These are phyloP conservation scores for Coemansia furcata DNA, from an alignment of 192 early-diverging fungal species.

Conservation along the genomic window DNA sequence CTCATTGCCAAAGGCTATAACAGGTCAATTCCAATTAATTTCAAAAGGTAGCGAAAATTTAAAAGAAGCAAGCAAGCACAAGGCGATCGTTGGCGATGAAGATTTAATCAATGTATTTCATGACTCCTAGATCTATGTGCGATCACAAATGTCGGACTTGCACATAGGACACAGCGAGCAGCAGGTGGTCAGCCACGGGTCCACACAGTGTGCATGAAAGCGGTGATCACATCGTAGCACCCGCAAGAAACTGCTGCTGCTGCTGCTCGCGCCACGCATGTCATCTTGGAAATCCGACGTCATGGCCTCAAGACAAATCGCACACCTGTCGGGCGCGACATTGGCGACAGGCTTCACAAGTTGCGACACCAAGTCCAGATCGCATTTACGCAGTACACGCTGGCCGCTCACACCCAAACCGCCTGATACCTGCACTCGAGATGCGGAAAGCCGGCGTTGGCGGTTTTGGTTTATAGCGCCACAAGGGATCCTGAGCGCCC, in stretches of 20 bases:
- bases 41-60: too few relatives aligned
- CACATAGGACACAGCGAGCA: constrained; percentile 44
- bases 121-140: too few relatives aligned
- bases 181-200: constrained; percentile 44
- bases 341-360: background rate
- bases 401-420: background rate
- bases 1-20: background rate
- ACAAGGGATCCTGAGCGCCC: background rate
- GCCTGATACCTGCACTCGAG: background rate
- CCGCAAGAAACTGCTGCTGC: constrained; percentile 10
- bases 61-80: background rate
- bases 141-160: constrained; percentile 11
- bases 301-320: constrained; percentile 31
- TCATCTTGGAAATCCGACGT: background rate
- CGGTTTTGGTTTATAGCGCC: background rate
- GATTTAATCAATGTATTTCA: too few relatives aligned
- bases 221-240: constrained; percentile 33
- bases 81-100: background rate
- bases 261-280: background rate
- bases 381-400: background rate
- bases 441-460: background rate
- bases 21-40: background rate
- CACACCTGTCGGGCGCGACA: constrained; percentile 6
- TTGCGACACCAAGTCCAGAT: constrained; percentile 20
- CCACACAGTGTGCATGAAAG: constrained; percentile 48